Evolutionary conservation across 257 asterid species (phyloP), one percentile per base, ranked within the genome.

Genomic region (Striga asiatica): DNA sequence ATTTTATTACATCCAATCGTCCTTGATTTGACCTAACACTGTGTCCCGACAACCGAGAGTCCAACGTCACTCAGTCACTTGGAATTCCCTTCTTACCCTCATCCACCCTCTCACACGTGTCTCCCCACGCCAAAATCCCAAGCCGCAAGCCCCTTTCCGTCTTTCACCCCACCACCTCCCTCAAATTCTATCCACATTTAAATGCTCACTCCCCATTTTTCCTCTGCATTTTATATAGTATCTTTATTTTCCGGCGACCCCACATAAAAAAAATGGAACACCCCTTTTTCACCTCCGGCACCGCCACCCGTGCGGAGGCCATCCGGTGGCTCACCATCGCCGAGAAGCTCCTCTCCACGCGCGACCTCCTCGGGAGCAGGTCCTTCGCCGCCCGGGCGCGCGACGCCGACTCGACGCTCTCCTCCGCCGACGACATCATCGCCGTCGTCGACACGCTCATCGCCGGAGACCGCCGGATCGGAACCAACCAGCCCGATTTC

Each of bases 361-460:
- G 83, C 10, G 92, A 86, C 74, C 66, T 79, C 0, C 42, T 79
- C 13, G 91, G 82, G 0, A 71, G 85, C 73, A 81, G 77, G 66
- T 75, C 88, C 8, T 81, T 81, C 49, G 96, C 94, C 19, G 56
- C 78, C 41, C 91, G 92, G 1, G 94, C 94, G 1, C 79, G 77
- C 14, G 86, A 81, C 17, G 58, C 81, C 32, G 88, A 83, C 73
- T 82, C 88, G 37, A 62, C 65, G 13, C 75, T 83, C 3, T 9
- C 79, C 10, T 60, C 55, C 43, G 88, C 91, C 3, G 74, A 78
- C 53, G 82, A 78, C 56, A 81, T 86, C 50, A 71, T 86, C 13
- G 84, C 91, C 12, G 76, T 86, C 1, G 88, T 71, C 17, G 91
- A 83, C 58, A 86, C 96, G 9, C 82, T 86, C 18, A 58, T 77